Conservation (phyloP, 177 flowering plant genomes). For the Tripterygium wilfordii region DNA sequence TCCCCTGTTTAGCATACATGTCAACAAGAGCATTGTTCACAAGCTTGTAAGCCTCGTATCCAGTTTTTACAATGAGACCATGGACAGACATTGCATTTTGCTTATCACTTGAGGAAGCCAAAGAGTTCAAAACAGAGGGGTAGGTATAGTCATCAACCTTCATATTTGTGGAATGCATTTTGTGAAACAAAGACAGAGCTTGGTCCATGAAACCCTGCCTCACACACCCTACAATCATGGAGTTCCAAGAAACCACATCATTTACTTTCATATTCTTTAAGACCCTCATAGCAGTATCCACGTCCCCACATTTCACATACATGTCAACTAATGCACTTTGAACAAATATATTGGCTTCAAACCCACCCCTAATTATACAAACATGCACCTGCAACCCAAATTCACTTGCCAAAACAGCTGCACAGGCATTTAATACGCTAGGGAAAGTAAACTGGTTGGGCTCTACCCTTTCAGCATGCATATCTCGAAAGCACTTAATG, state of each 20-base stretch:
- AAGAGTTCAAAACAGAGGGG: conserved; percentile 63
- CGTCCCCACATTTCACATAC: conserved; percentile 72
- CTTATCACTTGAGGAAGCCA: conserved; percentile 31
- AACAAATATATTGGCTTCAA: conserved; percentile 59
- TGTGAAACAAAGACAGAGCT: conserved; percentile 50
- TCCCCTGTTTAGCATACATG: conserved; percentile 74
- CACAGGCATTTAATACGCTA: conserved; percentile 64
- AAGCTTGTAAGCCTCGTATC: conserved; percentile 42
- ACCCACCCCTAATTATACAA: conserved; percentile 55
- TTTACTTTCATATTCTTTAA: conserved; percentile 42
- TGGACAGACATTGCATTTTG: conserved; percentile 49
- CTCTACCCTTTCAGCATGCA: conserved; percentile 46
- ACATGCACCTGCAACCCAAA: conserved; percentile 75
- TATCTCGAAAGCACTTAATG: conserved; percentile 50
- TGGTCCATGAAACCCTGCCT: conserved; percentile 50
- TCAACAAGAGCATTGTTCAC: conserved; percentile 78
- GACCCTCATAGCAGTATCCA: conserved; percentile 39
- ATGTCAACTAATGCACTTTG: conserved; percentile 75
- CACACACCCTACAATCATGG: conserved; percentile 71
- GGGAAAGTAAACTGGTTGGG: conserved; percentile 80
- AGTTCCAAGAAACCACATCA: conserved; percentile 80
- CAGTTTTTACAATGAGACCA: conserved; percentile 55
- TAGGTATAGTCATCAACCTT: conserved; percentile 65
- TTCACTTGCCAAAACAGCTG: conserved; percentile 16
- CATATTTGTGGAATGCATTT: conserved; percentile 51